Evolutionary conservation across 345 rosid species (phyloP), one percentile per base, ranked within the genome.

Genomic region (Capsella bursapastoris): DNA sequence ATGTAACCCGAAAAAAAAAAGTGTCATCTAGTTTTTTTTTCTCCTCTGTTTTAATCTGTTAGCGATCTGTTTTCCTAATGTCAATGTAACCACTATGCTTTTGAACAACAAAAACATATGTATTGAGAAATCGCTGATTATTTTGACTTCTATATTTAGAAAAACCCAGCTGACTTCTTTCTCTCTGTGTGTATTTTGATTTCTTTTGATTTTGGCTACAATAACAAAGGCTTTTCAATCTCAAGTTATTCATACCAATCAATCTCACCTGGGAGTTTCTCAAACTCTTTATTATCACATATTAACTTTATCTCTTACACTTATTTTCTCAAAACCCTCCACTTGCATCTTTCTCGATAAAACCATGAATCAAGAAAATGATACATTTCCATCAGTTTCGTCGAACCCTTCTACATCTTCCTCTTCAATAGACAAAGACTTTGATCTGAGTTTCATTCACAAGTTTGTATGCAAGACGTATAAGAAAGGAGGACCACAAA

Each of bases 361-460:
- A 55, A 55, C 14, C 55, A 67, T 67, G 71, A 40, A 67, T 27
- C 38, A 52, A 1, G 15, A 31, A 44, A 15, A 34, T 43, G 55
- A 29, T 29, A 9, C 27, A 2, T 31, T 40, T 44, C 47, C 13
- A 10, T 59, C 38, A 7, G 47, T 59, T 58, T 59, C 66, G 22
- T 61, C 66, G 27, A 61, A 32, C 41, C 22, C 61, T 14, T 32
- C 25, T 66, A 25, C 58, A 40, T 47, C 25, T 53, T 48, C 7
- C 8, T 59, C 28, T 55, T 78, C 68, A 28, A 61, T 80, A 37
- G 80, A 68, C 57, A 73, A 52, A 18, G 38, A 73, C 51, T 81
- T 90, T 71, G 77, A 76, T 77, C 71, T 88, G 78, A 78, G 79
- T 72, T 69, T 52, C 74, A 81, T 80, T 16, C 18, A 16, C 18